These are phyloP conservation scores for Globisporangium nagaii DNA, from an alignment of 352 stramenopile species.

Conservation along the genomic window DNA sequence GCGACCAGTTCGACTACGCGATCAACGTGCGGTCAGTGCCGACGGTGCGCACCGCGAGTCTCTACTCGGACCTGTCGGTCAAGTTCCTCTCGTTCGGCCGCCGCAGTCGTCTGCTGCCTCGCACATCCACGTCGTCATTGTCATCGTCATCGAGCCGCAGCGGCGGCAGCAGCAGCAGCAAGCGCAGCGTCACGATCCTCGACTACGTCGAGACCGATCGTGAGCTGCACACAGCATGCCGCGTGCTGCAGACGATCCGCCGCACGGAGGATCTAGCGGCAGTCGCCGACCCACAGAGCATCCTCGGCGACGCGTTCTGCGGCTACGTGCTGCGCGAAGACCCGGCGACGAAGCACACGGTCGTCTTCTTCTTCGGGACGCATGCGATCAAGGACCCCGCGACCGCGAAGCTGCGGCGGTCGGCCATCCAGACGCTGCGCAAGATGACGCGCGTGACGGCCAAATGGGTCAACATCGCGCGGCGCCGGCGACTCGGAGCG, in stretches of 20 bases:
- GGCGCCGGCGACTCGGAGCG: constrained; percentile 15
- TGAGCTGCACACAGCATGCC: constrained; percentile 7
- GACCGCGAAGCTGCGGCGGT: neutral
- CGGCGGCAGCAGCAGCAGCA: neutral
- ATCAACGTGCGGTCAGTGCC: constrained; percentile 18
- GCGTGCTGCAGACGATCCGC: constrained; percentile 12
- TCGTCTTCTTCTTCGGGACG: constrained; percentile 15
- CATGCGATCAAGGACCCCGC: neutral
- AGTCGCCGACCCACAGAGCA: neutral
- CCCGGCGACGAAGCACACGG: constrained; percentile 12
- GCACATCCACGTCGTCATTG: neutral
- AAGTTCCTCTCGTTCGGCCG: constrained; percentile 22
- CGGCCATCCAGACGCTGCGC: constrained; percentile 11
- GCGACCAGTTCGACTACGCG: constrained; percentile 18
- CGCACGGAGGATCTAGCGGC: constrained; percentile 1
- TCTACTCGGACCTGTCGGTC: constrained; percentile 15
- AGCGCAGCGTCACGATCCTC: constrained; percentile 13
- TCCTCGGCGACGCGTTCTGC: constrained; percentile 9
- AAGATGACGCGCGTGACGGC: constrained; percentile 8
- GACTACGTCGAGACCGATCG: constrained; percentile 17
- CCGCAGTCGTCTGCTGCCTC: constrained; percentile 1
- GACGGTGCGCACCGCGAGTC: neutral
- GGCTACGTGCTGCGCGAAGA: constrained; percentile 23
- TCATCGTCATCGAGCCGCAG: neutral
- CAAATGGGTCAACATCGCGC: constrained; percentile 16